phyloP scores from a whole-genome alignment of 2,329 filamentous ascomycete genomes.

The Trichoderma semiorbis region DNA sequence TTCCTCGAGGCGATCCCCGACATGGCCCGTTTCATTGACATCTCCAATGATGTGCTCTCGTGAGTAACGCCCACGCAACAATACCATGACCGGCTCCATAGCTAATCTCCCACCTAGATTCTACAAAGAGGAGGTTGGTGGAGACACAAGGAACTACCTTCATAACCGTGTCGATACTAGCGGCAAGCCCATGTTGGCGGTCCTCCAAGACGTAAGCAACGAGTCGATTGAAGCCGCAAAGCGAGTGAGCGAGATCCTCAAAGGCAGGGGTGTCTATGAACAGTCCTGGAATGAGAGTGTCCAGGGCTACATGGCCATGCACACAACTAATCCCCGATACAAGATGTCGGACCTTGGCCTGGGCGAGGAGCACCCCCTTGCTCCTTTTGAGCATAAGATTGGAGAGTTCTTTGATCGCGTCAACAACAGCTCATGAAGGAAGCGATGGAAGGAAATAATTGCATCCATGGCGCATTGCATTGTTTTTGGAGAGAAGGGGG shows the following conservation, averaged over 20 bases:
- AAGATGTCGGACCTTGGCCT: neutral
- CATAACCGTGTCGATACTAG: neutral
- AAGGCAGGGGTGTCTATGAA: conserved; percentile 1
- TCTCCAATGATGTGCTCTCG: neutral
- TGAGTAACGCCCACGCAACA: neutral
- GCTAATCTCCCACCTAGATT: neutral
- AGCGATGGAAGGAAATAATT: neutral
- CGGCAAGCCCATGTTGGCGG: neutral
- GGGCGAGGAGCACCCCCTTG: neutral
- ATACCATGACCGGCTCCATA: neutral
- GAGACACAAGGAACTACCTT: neutral
- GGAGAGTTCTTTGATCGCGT: conserved; percentile 2
- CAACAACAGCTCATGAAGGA: neutral
- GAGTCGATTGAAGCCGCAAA: neutral
- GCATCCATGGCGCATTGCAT: conserved; percentile 2
- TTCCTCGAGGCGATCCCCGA: neutral
- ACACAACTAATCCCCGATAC: conserved; percentile 6
- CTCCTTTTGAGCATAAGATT: conserved; percentile 5
- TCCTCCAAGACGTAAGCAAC: neutral
- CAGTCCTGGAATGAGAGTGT: neutral
- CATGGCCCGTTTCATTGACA: neutral
- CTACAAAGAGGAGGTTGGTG: neutral
- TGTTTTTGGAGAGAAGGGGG: neutral
- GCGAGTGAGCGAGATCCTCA: neutral
- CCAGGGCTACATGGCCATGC: conserved; percentile 2